These are phyloP conservation scores for Paradendryphiella salina DNA, from an alignment of 2,329 filamentous ascomycete genomes.

Conservation along the genomic window DNA sequence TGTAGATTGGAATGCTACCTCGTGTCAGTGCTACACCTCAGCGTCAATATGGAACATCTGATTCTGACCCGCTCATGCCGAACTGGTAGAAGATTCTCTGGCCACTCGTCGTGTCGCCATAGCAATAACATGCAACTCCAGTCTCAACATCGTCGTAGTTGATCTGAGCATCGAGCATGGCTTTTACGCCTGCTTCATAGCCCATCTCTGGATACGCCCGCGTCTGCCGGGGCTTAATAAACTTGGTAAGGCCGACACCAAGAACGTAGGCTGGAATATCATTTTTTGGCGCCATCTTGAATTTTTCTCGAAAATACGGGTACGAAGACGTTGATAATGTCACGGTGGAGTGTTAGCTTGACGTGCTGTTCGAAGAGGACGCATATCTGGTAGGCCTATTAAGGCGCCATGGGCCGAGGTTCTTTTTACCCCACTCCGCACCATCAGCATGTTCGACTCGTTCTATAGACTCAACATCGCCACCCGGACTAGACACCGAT, in stretches of 20 bases:
- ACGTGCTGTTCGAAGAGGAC: not conserved
- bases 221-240: constrained; percentile 92
- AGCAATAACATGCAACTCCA: constrained; percentile 93
- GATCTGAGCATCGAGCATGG: constrained; percentile 78
- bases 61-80: constrained; percentile 71
- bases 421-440: constrained; percentile 14
- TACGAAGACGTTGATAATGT: too few relatives aligned
- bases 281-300: constrained; percentile 34
- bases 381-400: not conserved
- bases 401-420: constrained; percentile 17
- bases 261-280: constrained; percentile 72
- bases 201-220: constrained; percentile 92
- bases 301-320: not conserved
- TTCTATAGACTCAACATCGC: constrained; percentile 1
- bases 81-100: constrained; percentile 98
- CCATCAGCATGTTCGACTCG: constrained; percentile 7
- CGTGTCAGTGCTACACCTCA: constrained; percentile 35
- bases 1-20: constrained; percentile 80
- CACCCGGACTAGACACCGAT: not conserved
- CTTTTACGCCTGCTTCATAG: constrained; percentile 87
- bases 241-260: constrained; percentile 97
- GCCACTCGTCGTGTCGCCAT: constrained; percentile 90
- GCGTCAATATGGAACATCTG: not conserved
- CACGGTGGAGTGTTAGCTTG: not conserved
- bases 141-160: constrained; percentile 95